Evolutionary conservation across 2,329 filamentous ascomycete genomes (phyloP).

Genomic region (Kalmusia sp.): DNA sequence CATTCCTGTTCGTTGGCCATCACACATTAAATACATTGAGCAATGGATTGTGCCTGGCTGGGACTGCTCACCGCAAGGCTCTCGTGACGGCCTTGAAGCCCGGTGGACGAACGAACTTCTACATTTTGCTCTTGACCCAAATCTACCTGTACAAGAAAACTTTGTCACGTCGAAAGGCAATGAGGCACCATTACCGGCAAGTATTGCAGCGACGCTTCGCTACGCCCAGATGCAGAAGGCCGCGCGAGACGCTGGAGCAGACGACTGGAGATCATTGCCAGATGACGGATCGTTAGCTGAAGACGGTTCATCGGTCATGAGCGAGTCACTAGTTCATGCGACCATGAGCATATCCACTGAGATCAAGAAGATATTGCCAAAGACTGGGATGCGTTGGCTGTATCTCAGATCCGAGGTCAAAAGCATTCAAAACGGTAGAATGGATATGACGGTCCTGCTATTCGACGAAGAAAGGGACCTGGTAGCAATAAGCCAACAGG

Average conservation of each 20-base stretch:
- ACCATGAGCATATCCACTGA: constrained; percentile 6
- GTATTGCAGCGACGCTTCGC: neutral
- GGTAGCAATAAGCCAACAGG: constrained; percentile 8
- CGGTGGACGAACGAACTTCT: constrained; percentile 9
- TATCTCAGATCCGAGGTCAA: constrained; percentile 1
- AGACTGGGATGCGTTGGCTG: constrained; percentile 5
- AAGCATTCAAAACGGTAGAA: neutral
- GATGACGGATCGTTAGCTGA: neutral
- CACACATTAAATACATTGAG: neutral
- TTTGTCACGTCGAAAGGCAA: neutral
- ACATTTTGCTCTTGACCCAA: neutral
- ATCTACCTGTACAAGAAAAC: constrained; percentile 5
- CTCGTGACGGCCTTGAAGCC: neutral
- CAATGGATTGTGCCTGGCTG: constrained; percentile 7
- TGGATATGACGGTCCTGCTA: constrained; percentile 1
- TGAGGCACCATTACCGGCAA: neutral
- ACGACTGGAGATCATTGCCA: constrained; percentile 1
- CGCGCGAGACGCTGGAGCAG: neutral
- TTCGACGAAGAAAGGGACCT: constrained; percentile 3
- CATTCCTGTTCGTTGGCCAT: neutral
- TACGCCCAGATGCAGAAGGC: neutral
- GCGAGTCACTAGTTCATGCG: neutral
- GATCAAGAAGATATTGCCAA: constrained; percentile 6
- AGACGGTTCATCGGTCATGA: neutral
- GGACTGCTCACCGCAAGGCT: constrained; percentile 2